Evolutionary conservation across 2,329 filamentous ascomycete genomes (phyloP).

Genomic region (Dothistroma septosporum): DNA sequence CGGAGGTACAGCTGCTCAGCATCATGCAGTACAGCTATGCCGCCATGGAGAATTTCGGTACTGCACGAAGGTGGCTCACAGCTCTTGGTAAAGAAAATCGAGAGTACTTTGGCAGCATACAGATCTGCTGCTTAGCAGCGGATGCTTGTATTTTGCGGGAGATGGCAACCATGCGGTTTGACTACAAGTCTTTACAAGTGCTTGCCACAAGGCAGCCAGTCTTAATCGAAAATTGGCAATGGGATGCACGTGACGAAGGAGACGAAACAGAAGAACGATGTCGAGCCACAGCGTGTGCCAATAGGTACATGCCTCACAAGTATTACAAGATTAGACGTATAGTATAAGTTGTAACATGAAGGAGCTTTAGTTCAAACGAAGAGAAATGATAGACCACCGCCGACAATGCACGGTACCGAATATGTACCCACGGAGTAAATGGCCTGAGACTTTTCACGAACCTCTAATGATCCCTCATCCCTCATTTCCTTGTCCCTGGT

Average conservation of each 20-base stretch:
- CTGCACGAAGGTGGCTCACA: neutral
- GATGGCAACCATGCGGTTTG: neutral
- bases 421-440: too few species aligned
- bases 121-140: neutral
- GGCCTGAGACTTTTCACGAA: too few species aligned
- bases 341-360: neutral
- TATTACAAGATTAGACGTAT: neutral
- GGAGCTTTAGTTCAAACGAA: neutral
- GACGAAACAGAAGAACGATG: neutral
- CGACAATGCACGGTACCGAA: too few species aligned
- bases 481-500: too few species aligned
- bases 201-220: neutral
- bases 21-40: constrained; percentile 1
- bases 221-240: neutral
- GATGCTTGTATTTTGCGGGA: neutral
- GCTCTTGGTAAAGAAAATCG: neutral
- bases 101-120: neutral
- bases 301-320: constrained; percentile 2
- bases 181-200: neutral
- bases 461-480: too few species aligned
- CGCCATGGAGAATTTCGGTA: constrained; percentile 1
- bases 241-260: neutral
- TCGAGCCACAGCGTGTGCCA: constrained; percentile 1
- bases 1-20: neutral
- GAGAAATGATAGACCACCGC: neutral